These are phyloP conservation scores for Trichaptum fuscoviolaceum DNA, from an alignment of 768 basidiomycete species.

Conservation along the genomic window DNA sequence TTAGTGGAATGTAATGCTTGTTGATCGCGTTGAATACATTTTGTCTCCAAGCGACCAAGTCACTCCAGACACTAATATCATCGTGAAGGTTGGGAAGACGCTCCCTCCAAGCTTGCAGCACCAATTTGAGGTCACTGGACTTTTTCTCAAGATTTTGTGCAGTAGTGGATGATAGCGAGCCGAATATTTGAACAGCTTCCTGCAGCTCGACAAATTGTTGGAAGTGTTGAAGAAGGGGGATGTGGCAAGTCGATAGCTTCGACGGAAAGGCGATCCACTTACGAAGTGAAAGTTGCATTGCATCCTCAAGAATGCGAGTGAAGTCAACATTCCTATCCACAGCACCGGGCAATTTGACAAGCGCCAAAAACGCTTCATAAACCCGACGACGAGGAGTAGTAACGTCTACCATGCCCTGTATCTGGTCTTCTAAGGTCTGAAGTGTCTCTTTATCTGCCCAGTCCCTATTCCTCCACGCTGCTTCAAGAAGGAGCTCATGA, in stretches of 20 bases:
- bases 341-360: slow-evolving; percentile 78
- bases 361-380: slow-evolving; percentile 92
- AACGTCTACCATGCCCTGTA: slow-evolving; percentile 75
- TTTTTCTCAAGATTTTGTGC: slow-evolving; percentile 90
- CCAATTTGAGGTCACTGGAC: slow-evolving; percentile 92
- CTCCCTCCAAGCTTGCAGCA: slow-evolving; percentile 95
- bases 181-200: slow-evolving; percentile 93
- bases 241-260: slow-evolving; percentile 85
- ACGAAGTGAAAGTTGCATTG: slow-evolving; percentile 91
- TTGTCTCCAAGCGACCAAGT: slow-evolving; percentile 98
- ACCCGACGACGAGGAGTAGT: slow-evolving; percentile 93
- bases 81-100: slow-evolving; percentile 93
- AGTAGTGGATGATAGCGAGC: slow-evolving; percentile 80
- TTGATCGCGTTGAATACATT: slow-evolving; percentile 98
- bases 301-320: slow-evolving; percentile 84
- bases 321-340: slow-evolving; percentile 87
- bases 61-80: slow-evolving; percentile 98
- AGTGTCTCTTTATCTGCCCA: slow-evolving; percentile 73
- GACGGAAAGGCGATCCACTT: slow-evolving; percentile 93
- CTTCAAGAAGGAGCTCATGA: slow-evolving; percentile 88
- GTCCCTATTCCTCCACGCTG: slow-evolving; percentile 91
- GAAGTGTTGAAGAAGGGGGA: slow-evolving; percentile 94
- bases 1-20: slow-evolving; percentile 90
- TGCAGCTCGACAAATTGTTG: slow-evolving; percentile 98
- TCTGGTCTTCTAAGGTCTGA: slow-evolving; percentile 73